Evolutionary conservation across 108 stramenopile species (phyloP), one percentile per base, ranked within the genome.

Genomic region (Cyclotella choctawhatcheeana): DNA sequence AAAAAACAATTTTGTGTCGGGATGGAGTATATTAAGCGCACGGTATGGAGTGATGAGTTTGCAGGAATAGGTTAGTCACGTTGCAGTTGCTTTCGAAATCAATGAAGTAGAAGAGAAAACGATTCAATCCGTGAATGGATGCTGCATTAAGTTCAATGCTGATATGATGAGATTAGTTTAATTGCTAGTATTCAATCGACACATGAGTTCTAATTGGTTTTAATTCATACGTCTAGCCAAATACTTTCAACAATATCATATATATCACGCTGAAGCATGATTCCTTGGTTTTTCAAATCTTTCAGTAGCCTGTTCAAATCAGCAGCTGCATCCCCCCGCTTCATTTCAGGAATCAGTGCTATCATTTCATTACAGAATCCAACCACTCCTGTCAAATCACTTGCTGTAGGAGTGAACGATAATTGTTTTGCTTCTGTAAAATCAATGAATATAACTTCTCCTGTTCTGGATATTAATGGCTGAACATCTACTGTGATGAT

Each of bases 351-450:
- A 52, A 88, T 75, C 75, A 88, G 64, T n/a, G 82, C 66, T 3
- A 74, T 32, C 67, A 85, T 83, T 54, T 88, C 87, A 31, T 51
- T 59, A 43, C 83, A 88, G 34, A 80, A 83, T 13, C 82, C 80
- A 13, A 82, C 66, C 58, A 88, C 16, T 8, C 82, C 67, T 22
- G 58, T 31, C 24, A 44, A 58, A 72, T 88, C 79, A 29, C 73
- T 22, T 26, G 76, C 37, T 34, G 74, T 33, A 2, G 51, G 13
- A 0, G 64, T 56, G 14, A 22, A 18, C 0, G 53, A 37, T 14
- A 88, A 31, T 48, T 55, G 37, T 32, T 73, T 79, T 14, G 90
- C 90, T 69, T 91, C 88, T 29, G 86, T 91, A 82, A 91, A 84
- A 64, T 91, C 90, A 64, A 91, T 91, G 53, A 91, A 87, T 6